Evolutionary conservation across 2,329 filamentous ascomycete genomes (phyloP), one percentile per base, ranked within the genome.

Genomic region (Fusarium buharicum): DNA sequence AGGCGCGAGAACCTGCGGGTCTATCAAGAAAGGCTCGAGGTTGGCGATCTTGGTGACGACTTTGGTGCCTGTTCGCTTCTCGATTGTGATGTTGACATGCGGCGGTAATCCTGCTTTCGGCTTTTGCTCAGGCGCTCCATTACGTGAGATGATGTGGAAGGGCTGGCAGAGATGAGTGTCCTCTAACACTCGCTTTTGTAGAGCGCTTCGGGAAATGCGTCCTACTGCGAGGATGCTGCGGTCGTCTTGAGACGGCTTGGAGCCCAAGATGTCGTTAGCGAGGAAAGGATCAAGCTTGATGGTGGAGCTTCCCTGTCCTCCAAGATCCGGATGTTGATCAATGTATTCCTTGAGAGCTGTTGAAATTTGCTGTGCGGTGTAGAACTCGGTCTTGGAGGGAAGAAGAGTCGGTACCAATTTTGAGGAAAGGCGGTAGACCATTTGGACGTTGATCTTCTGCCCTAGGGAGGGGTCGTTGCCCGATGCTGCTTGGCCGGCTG

Each of bases 41-140:
- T 68, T 67, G 9, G 66, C 62, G 10, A 68, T 36, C 11, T 69
- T 68, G 31, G 66, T 68, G 7, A 68, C 66, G 2, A 69, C 60
- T 33, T 68, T 68, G 14, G 63, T 68, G 2, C 66, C 66, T 0
- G 66, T 69, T 54, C 66, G 60, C 3, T 69, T 68, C 41, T 68
- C 66, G 4, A 67, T 55, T 2, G 66, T 69, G 34, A 68, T 46
- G 4, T 63, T 27, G 14, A 68, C 43, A 0, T 50, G 66, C 30
- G 66, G 66, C 0, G 66, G 66, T 2, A 41, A 20, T 1, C 66
- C 66, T 13, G 63, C 57, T 27, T 67, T 69, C 7, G 66, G 66
- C 41, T 58, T 68, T 10, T 69, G 66, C 0, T 64, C 63, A 0
- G 66, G 33, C 0, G 66, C 39, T 2, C 38, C 43, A 1, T 61